phyloP scores from a whole-genome alignment of 345 rosid species.

The sweet orange (Citrus sinensis) region DVS_A1.0 CM039164.1:25964501-25965000 shows the following conservation, averaged over 20 bases:
- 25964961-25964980: conserved; percentile 33
- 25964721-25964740: conserved; percentile 32
- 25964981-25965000: conserved; percentile 32
- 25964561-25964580: conserved; percentile 45
- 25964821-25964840: conserved; percentile 36
- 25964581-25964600: conserved; percentile 42
- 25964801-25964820: conserved; percentile 48
- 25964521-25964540: conserved; percentile 48
- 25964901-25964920: conserved; percentile 52
- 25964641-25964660: conserved; percentile 35
- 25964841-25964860: conserved; percentile 39
- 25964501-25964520: neutral
- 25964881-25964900: conserved; percentile 44
- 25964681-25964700: conserved; percentile 44
- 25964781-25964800: conserved; percentile 47
- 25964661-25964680: conserved; percentile 44
- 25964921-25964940: conserved; percentile 51
- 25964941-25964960: conserved; percentile 47
- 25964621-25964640: conserved; percentile 41
- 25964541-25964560: conserved; percentile 58
- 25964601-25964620: conserved; percentile 51
- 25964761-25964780: conserved; percentile 42
- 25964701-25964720: conserved; percentile 51
- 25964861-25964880: conserved; percentile 37
- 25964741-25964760: conserved; percentile 34